Evolutionary conservation across 2,329 filamentous ascomycete genomes (phyloP).

Genomic region (Fusarium sp.): DNA sequence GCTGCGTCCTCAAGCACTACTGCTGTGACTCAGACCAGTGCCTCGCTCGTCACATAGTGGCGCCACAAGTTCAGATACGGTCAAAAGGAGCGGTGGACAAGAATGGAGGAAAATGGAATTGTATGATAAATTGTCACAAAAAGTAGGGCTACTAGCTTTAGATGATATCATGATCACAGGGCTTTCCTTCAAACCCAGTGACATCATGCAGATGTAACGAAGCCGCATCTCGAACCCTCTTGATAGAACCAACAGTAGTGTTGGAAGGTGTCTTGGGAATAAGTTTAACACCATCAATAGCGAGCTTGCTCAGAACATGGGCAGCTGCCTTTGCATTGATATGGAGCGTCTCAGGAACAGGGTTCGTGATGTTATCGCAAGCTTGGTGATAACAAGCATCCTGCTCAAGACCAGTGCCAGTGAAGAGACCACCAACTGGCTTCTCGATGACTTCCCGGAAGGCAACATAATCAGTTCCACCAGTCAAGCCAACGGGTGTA

Average conservation of each 20-base stretch:
- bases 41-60: fast-evolving
- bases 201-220: slow-evolving; percentile 38
- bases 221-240: slow-evolving; percentile 25
- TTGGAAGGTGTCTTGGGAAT: slow-evolving; percentile 39
- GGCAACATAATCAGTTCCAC: slow-evolving; percentile 69
- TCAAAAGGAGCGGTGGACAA: neutral
- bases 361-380: slow-evolving; percentile 53
- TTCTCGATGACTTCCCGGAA: slow-evolving; percentile 65
- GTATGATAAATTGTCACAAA: neutral
- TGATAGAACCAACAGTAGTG: slow-evolving; percentile 29
- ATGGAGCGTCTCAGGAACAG: slow-evolving; percentile 49
- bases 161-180: slow-evolving; percentile 42
- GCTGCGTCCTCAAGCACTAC: no score
- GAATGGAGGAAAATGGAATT: fast-evolving
- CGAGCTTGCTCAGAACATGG: slow-evolving; percentile 50
- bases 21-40: fast-evolving
- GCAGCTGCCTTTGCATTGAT: slow-evolving; percentile 56
- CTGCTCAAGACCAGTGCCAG: slow-evolving; percentile 53
- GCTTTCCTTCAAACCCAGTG: slow-evolving; percentile 19
- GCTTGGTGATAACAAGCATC: slow-evolving; percentile 49
- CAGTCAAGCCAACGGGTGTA: slow-evolving; percentile 45
- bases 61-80: fast-evolving
- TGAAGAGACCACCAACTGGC: slow-evolving; percentile 67
- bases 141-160: neutral
- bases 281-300: slow-evolving; percentile 36